Conservation (phyloP, 805 yeast genomes). For the Metschnikowia colocasiae region DNA sequence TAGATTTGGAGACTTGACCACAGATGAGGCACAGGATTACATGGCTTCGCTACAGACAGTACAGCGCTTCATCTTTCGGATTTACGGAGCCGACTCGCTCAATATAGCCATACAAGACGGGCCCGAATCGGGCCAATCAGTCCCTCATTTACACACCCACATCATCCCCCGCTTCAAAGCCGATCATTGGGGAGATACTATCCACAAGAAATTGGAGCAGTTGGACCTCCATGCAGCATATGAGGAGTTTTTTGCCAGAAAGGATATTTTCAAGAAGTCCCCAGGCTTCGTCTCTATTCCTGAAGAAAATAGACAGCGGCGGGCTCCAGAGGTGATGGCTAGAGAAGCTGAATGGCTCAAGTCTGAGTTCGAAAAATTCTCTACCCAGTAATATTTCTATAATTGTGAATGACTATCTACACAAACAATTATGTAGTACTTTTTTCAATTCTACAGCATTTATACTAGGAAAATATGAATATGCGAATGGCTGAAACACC, state of each 20-base stretch:
- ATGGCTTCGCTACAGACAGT: slow-evolving; percentile 71
- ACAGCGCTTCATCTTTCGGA: slow-evolving; percentile 59
- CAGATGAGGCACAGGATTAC: slow-evolving; percentile 73
- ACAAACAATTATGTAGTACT: no score
- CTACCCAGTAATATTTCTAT: neutral
- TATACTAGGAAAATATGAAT: no score
- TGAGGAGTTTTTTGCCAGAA: slow-evolving; percentile 20
- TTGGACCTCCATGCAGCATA: slow-evolving; percentile 44
- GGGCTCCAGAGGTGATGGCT: slow-evolving; percentile 65
- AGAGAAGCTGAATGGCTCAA: slow-evolving; percentile 60
- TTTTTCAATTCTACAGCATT: no score
- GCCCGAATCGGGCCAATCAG: slow-evolving; percentile 91
- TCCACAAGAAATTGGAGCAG: slow-evolving; percentile 63
- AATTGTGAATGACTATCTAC: no score
- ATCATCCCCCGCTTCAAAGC: slow-evolving; percentile 75
- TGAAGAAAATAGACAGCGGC: slow-evolving; percentile 53
- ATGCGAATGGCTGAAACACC: no score
- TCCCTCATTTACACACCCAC: slow-evolving; percentile 94
- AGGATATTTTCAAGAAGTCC: slow-evolving; percentile 24
- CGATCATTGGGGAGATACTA: slow-evolving; percentile 54
- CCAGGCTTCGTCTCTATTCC: slow-evolving; percentile 30
- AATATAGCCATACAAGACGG: slow-evolving; percentile 97
- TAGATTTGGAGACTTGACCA: slow-evolving; percentile 64
- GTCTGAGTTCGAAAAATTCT: slow-evolving; percentile 36
- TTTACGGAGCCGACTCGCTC: slow-evolving; percentile 75